Conservation (phyloP, 139 green algal genomes). For the Gonium pectorale region DNA sequence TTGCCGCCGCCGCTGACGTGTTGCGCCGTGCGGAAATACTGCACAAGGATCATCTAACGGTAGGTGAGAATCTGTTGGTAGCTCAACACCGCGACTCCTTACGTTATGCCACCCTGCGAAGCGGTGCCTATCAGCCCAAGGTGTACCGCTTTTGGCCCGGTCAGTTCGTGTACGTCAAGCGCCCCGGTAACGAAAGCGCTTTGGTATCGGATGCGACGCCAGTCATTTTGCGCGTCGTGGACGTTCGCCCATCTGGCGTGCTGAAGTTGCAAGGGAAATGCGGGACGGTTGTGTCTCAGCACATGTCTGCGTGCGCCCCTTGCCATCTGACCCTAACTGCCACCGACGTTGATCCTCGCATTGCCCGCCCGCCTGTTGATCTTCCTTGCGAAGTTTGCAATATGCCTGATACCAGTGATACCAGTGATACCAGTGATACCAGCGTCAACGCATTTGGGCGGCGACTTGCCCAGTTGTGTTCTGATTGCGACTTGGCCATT, state of each 20-base stretch:
- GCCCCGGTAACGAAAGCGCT: no score
- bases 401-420: no score
- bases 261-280: conserved; percentile 30
- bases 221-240: neutral
- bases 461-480: no score
- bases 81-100: conserved; percentile 41
- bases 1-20: neutral
- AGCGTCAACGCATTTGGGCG: no score
- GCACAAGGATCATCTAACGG: neutral
- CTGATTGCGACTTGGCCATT: no score
- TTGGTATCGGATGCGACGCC: neutral
- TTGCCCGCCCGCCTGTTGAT: neutral
- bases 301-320: neutral
- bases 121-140: no score
- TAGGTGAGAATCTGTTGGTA: conserved; percentile 27
- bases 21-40: no score
- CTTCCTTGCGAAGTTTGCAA: conserved; percentile 35
- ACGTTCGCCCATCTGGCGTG: neutral
- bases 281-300: neutral
- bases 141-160: no score
- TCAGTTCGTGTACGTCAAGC: no score
- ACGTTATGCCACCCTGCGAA: conserved; percentile 9
- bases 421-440: no score
- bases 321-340: conserved; percentile 9
- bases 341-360: neutral